A percentile compares a stretch with the other conserved stretches of the same genome.
phyloP scores from a whole-genome alignment of 345 rosid species.

The Gossypium arboreum region DNA sequence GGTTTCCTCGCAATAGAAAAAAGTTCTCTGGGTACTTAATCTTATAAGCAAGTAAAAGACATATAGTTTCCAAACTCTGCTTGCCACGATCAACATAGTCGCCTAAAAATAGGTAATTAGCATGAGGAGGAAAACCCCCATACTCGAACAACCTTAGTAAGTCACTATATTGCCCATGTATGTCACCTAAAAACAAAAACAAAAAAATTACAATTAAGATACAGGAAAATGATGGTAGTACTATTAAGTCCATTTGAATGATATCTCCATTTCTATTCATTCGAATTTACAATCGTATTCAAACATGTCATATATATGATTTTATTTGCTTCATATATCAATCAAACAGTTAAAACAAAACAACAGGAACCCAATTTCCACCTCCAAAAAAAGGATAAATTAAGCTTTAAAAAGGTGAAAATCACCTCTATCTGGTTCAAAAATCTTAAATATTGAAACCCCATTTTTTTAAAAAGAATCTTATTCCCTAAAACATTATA shows the following conservation, averaged over 20 bases:
- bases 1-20: conserved; percentile 87
- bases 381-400: too few species aligned
- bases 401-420: too few species aligned
- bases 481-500: background rate
- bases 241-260: background rate
- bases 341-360: conserved; percentile 11
- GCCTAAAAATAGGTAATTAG: conserved; percentile 82
- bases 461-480: background rate
- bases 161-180: conserved; percentile 96
- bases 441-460: background rate
- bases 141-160: conserved; percentile 84
- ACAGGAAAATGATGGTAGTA: background rate
- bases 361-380: background rate
- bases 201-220: conserved; percentile 1
- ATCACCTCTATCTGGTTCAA: too few species aligned
- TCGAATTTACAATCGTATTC: background rate
- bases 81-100: conserved; percentile 97
- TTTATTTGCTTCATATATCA: background rate
- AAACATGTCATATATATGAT: background rate
- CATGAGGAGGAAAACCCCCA: conserved; percentile 90
- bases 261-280: background rate
- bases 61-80: conserved; percentile 92
- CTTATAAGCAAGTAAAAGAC: conserved; percentile 88
- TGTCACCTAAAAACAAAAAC: conserved; percentile 54
- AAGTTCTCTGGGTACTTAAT: conserved; percentile 91